Conservation (phyloP, 2,329 filamentous ascomycete species). For the Aspergillus udagawae region DNA sequence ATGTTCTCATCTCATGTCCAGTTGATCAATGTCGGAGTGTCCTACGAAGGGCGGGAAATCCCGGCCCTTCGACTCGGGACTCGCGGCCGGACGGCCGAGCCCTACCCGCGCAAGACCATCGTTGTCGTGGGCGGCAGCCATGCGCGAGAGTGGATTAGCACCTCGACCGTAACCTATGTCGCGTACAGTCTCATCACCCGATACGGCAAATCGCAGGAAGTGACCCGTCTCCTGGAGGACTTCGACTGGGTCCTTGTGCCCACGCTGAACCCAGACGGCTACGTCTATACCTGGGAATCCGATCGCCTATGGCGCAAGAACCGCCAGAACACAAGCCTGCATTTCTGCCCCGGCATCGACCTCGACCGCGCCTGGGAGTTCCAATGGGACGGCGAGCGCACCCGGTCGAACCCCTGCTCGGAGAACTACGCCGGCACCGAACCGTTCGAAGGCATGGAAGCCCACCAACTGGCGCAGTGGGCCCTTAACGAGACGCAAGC, state of each 20-base stretch:
- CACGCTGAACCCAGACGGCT: conserved; percentile 87
- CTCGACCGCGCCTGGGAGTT: conserved; percentile 83
- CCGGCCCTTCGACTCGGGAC: conserved; percentile 73
- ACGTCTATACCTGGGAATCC: conserved; percentile 86
- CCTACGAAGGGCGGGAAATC: conserved; percentile 84
- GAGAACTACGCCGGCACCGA: conserved; percentile 81
- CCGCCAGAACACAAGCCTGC: conserved; percentile 70
- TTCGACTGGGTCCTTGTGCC: conserved; percentile 90
- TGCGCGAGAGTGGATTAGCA: conserved; percentile 94
- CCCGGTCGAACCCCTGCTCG: conserved; percentile 76
- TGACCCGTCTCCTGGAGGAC: conserved; percentile 73
- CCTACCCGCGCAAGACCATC: conserved; percentile 65
- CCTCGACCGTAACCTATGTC: conserved; percentile 83
- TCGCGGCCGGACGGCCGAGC: conserved; percentile 46
- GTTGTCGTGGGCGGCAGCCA: conserved; percentile 83
- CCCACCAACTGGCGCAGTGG: conserved; percentile 73
- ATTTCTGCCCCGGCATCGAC: conserved; percentile 83
- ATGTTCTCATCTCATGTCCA: conserved; percentile 82
- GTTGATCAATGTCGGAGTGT: conserved; percentile 73
- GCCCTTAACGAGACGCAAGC: conserved; percentile 70
- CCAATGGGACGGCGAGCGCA: conserved; percentile 69
- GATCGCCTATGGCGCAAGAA: conserved; percentile 97
- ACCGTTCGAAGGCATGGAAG: conserved; percentile 80
- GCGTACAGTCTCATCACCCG: conserved; percentile 83
- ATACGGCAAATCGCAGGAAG: conserved; percentile 66